phyloP scores from a whole-genome alignment of 1,139 yeast species.

The Candida gigantensis region DNA sequence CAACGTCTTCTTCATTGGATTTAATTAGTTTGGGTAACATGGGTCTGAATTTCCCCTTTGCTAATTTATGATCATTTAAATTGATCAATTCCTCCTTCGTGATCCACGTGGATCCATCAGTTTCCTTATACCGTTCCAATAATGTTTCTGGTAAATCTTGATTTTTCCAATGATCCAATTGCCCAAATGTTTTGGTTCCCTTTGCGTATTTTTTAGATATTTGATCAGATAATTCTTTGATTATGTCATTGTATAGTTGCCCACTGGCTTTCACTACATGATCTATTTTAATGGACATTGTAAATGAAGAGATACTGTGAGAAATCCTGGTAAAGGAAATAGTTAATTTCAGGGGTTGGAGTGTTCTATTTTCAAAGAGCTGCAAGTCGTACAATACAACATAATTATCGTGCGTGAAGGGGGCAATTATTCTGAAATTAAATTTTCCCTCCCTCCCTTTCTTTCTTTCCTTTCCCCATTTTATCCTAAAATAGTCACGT shows the following conservation, averaged over 20 bases:
- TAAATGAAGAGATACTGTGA: no score
- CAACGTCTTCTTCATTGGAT: constrained; percentile 32
- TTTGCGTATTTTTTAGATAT: constrained; percentile 17
- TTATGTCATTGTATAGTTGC: constrained; percentile 13
- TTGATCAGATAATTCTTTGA: constrained; percentile 18
- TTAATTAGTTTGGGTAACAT: constrained; percentile 42
- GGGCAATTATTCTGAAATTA: no score
- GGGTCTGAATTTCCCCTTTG: constrained; percentile 50
- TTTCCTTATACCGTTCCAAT: constrained; percentile 19
- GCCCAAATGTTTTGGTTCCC: constrained; percentile 27
- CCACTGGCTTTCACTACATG: constrained; percentile 12
- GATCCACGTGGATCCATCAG: constrained; percentile 27
- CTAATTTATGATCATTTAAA: constrained; percentile 53
- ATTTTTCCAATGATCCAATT: constrained; percentile 41
- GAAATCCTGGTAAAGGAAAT: no score
- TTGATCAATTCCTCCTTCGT: constrained; percentile 38
- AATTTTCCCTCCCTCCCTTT: no score
- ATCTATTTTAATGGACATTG: constrained; percentile 9
- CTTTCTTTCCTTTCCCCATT: no score
- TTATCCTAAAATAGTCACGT: no score
- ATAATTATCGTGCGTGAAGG: no score
- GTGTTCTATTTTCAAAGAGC: no score
- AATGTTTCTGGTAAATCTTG: constrained; percentile 27
- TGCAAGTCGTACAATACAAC: no score
- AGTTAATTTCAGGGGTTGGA: no score